phyloP scores from a whole-genome alignment of 768 basidiomycete genomes.

The Kwoniella mangroviensis region DNA sequence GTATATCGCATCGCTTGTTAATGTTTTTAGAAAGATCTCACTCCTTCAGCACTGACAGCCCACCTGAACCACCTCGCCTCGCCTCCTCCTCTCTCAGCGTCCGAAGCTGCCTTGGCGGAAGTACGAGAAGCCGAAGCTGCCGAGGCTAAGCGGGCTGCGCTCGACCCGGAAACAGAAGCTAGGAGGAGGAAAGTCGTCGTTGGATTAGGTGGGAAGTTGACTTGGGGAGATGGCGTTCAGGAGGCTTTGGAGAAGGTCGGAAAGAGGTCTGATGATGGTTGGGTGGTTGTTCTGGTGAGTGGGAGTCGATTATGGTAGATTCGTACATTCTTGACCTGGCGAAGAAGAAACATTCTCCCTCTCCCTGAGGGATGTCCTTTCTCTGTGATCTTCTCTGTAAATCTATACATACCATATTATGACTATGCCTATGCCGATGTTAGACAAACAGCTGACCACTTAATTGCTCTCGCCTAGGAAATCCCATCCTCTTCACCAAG shows the following conservation, averaged over 20 bases:
- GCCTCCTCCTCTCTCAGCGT: conserved; percentile 78
- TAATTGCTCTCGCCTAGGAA: conserved; percentile 29
- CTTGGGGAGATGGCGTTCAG: conserved; percentile 71
- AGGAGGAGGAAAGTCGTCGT: conserved; percentile 41
- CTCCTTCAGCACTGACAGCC: conserved; percentile 67
- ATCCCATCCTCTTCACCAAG: conserved; percentile 36
- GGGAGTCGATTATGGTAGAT: not conserved
- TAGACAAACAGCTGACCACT: not conserved
- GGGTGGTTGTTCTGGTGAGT: conserved; percentile 72
- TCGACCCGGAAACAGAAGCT: conserved; percentile 46
- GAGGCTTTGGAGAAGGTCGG: conserved; percentile 69
- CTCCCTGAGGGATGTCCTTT: not conserved
- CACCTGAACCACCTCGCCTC: conserved; percentile 74
- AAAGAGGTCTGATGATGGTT: conserved; percentile 60
- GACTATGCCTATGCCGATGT: no score
- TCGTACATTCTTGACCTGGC: no score
- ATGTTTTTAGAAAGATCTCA: conserved; percentile 57
- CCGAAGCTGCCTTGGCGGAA: conserved; percentile 80
- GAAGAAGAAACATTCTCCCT: not conserved
- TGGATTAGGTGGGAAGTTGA: conserved; percentile 65
- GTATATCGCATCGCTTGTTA: not conserved
- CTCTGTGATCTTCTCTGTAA: not conserved
- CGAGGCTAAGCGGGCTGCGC: conserved; percentile 55
- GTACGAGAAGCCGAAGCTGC: conserved; percentile 76
- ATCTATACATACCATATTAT: no score